Percentiles rank a stretch among this genome's conserved stretches.
Conservation (phyloP, 257 asterid genomes). For the Solanum gracilifrons region DNA sequence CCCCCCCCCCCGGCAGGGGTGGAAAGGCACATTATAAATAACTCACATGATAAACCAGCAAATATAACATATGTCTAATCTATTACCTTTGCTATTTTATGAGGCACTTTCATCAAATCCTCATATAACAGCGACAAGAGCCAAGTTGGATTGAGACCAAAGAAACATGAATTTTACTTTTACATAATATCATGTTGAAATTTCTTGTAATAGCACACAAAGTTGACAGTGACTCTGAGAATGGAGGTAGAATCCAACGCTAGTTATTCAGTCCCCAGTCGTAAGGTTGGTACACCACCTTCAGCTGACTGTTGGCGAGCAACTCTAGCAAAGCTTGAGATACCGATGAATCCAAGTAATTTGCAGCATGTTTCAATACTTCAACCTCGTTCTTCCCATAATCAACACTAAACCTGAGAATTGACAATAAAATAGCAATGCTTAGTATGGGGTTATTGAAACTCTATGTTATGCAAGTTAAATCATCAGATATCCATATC, state of each 20-base stretch:
- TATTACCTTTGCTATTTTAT: not conserved
- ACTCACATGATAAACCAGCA: not conserved
- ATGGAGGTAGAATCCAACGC: not conserved
- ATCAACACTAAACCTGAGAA: constrained; percentile 65
- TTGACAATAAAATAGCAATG: not conserved
- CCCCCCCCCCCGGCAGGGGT: too few relatives aligned
- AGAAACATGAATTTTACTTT: not conserved
- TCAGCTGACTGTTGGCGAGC: constrained; percentile 49
- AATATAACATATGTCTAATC: not conserved
- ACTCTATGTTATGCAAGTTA: not conserved
- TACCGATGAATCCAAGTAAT: constrained; percentile 42
- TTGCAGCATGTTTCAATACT: constrained; percentile 77
- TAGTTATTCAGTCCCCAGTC: constrained; percentile 78
- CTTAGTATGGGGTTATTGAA: not conserved
- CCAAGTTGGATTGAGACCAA: not conserved
- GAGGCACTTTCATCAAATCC: not conserved
- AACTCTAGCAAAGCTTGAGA: constrained; percentile 55
- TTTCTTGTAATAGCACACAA: not conserved
- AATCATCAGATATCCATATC: not conserved
- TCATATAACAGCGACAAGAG: not conserved
- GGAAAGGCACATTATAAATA: not conserved
- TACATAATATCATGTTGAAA: not conserved
- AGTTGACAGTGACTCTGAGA: not conserved
- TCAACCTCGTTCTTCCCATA: constrained; percentile 74
- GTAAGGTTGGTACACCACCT: constrained; percentile 50